These are phyloP conservation scores for Argentina anserina DNA, from an alignment of 306 rosid species.

Conservation along the genomic window DNA sequence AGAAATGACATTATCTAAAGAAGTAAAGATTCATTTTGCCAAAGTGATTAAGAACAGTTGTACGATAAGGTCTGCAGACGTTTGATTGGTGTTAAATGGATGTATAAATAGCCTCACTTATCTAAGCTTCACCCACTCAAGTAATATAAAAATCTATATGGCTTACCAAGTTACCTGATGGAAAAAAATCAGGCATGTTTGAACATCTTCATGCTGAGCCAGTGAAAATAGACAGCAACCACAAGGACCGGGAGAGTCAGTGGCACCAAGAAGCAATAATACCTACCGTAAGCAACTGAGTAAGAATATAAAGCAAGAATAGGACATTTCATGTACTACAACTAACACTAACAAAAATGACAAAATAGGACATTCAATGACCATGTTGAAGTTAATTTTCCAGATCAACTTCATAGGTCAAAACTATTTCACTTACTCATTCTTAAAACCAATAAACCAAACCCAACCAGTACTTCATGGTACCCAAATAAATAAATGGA, in stretches of 20 bases:
- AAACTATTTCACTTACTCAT: neutral
- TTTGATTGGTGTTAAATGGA: neutral
- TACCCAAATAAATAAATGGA: too few species aligned
- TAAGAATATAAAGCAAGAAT: neutral
- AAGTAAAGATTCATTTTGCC: neutral
- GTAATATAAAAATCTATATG: neutral
- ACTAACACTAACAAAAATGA: neutral
- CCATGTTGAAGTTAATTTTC: neutral
- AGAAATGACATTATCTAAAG: neutral
- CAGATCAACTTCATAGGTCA: neutral
- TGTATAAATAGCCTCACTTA: neutral
- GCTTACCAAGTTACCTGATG: neutral
- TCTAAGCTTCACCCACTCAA: neutral
- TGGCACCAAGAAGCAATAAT: conserved; percentile 85
- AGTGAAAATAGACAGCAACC: conserved; percentile 71
- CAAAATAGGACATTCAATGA: neutral
- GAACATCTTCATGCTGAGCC: conserved; percentile 94
- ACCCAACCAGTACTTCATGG: neutral
- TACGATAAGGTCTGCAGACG: neutral
- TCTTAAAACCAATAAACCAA: neutral
- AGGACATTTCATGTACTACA: neutral
- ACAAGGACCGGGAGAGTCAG: conserved; percentile 71
- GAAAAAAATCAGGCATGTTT: conserved; percentile 58
- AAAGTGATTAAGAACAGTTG: neutral
- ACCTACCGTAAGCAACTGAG: conserved; percentile 36